Percentiles rank a stretch among this genome's conserved stretches.
Conservation (phyloP, 768 basidiomycete genomes). For the Ramaria rubella region DNA sequence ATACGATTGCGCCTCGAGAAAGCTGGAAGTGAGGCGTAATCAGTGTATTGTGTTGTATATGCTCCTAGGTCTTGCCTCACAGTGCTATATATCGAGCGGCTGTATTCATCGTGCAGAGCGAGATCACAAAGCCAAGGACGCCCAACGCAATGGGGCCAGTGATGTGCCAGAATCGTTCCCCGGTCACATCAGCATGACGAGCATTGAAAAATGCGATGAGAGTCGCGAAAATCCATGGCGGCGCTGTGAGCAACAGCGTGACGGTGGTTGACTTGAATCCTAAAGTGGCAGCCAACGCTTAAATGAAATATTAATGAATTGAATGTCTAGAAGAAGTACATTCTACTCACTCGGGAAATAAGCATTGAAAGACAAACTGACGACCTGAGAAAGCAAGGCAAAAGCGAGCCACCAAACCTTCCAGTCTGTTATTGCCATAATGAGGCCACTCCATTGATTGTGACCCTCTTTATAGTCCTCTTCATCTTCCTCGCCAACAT, state of each 20-base stretch:
- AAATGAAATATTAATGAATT: not conserved
- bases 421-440: conserved; percentile 33
- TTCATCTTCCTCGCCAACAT: conserved; percentile 60
- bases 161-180: conserved; percentile 37
- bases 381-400: conserved; percentile 26
- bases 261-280: conserved; percentile 29
- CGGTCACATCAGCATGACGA: conserved; percentile 34
- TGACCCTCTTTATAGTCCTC: conserved; percentile 31
- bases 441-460: conserved; percentile 25
- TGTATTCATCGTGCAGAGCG: conserved; percentile 22
- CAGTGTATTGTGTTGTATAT: not conserved
- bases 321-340: not conserved
- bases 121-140: conserved; percentile 30
- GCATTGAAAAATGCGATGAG: conserved; percentile 28
- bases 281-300: conserved; percentile 29
- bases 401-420: conserved; percentile 38
- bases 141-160: conserved; percentile 27
- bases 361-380: conserved; percentile 27
- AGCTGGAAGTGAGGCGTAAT: conserved; percentile 9
- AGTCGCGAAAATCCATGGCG: conserved; percentile 31
- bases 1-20: conserved; percentile 23
- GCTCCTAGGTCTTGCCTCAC: conserved; percentile 4
- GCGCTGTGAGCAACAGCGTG: conserved; percentile 36
- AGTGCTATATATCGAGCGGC: conserved; percentile 27
- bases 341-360: conserved; percentile 23